Conservation (phyloP, 305 asterid genomes). For the Fraxinus floribunda region DNA sequence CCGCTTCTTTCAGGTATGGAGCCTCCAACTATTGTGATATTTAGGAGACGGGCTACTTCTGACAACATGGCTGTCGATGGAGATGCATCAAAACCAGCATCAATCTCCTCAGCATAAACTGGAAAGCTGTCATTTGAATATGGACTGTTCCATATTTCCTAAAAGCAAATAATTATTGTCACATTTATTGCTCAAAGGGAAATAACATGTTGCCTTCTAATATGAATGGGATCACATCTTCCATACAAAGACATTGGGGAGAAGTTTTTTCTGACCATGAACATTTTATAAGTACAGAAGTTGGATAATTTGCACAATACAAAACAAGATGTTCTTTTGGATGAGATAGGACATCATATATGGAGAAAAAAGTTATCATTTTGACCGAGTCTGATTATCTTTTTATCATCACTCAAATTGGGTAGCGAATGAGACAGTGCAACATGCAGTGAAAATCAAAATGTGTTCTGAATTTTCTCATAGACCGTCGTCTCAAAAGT, state of each 20-base stretch:
- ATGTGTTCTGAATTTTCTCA: background rate
- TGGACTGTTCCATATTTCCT: slow-evolving; percentile 99
- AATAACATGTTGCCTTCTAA: slow-evolving; percentile 6
- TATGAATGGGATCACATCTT: slow-evolving; percentile 1
- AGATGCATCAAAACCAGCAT: slow-evolving; percentile 80
- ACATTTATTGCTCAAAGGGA: background rate
- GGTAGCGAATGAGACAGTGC: background rate
- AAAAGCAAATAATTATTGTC: slow-evolving; percentile 13
- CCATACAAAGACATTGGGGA: background rate
- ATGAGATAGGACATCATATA: background rate
- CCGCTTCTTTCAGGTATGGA: slow-evolving; percentile 89
- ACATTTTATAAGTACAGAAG: background rate
- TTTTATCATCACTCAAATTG: background rate
- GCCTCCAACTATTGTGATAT: slow-evolving; percentile 89
- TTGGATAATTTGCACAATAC: background rate
- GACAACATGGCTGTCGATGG: slow-evolving; percentile 96
- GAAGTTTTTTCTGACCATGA: background rate
- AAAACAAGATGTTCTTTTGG: background rate
- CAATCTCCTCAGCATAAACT: slow-evolving; percentile 88
- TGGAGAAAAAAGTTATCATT: background rate
- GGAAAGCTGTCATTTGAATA: slow-evolving; percentile 96
- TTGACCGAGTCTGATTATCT: background rate
- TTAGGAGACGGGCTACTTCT: slow-evolving; percentile 63
- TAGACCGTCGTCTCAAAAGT: background rate
- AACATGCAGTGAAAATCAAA: background rate